These are phyloP conservation scores for Penicillium sp. DNA, from an alignment of 2,329 filamentous ascomycete species.

Conservation along the genomic window DNA sequence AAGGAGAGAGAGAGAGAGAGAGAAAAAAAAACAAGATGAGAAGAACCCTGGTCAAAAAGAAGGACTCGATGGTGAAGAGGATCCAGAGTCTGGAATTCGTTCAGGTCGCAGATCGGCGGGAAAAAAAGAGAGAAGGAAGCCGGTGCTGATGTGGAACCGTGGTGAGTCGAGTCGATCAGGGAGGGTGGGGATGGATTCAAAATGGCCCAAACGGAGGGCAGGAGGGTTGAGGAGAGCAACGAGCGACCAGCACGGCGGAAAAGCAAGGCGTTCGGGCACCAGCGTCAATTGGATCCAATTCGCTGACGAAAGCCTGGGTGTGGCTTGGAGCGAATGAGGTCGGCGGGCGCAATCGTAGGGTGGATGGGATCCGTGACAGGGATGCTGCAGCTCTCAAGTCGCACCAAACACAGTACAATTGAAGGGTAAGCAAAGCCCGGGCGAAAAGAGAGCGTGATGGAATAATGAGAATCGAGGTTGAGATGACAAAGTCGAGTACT, in stretches of 20 bases:
- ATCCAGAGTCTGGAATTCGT: slow-evolving; percentile 10
- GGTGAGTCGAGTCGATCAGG: slow-evolving; percentile 26
- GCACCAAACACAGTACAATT: slow-evolving; percentile 25
- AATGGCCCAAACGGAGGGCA: slow-evolving; percentile 24
- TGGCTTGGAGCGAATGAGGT: slow-evolving; percentile 29
- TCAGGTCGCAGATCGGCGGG: slow-evolving; percentile 19
- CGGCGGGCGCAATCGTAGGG: slow-evolving; percentile 22
- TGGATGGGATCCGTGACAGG: slow-evolving; percentile 33
- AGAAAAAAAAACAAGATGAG: neutral
- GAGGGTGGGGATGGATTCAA: slow-evolving; percentile 26
- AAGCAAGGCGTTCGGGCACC: slow-evolving; percentile 39
- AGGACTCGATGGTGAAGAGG: slow-evolving; percentile 6
- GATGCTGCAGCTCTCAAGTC: slow-evolving; percentile 31
- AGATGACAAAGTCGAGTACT: neutral
- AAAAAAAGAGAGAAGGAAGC: slow-evolving; percentile 8
- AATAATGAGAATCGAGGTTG: neutral
- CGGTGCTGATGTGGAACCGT: slow-evolving; percentile 22
- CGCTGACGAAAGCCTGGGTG: slow-evolving; percentile 28
- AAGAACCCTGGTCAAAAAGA: no score
- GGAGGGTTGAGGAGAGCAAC: slow-evolving; percentile 14
- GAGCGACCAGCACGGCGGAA: slow-evolving; percentile 27
- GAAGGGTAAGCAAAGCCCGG: slow-evolving; percentile 10
- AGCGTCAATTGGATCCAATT: slow-evolving; percentile 31
- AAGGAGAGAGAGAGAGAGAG: neutral
- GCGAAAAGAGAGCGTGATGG: neutral